phyloP scores from a whole-genome alignment of 805 yeast genomes.

The Ogataea henricii region DNA sequence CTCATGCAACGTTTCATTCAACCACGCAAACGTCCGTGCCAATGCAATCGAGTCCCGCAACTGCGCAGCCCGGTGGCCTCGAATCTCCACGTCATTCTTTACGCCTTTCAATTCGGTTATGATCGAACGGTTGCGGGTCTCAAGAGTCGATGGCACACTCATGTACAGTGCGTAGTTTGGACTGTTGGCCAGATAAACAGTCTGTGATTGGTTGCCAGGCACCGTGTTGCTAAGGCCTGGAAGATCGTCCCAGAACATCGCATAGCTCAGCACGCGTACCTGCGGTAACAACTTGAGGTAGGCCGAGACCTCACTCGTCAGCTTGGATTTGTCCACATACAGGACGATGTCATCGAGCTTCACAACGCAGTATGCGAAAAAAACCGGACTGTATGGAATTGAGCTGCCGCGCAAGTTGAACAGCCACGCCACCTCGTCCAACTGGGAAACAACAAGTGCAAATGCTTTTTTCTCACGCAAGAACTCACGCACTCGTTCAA shows the following conservation, averaged over 20 bases:
- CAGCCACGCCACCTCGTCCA: conserved; percentile 57
- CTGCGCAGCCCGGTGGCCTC: conserved; percentile 76
- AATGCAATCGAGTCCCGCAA: conserved; percentile 80
- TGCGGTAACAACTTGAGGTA: conserved; percentile 28
- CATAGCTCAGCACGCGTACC: conserved; percentile 51
- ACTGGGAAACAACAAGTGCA: conserved; percentile 52
- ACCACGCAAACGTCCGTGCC: conserved; percentile 78
- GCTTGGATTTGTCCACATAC: conserved; percentile 45
- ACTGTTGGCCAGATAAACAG: conserved; percentile 26
- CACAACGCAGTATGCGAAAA: conserved; percentile 65
- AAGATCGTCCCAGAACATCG: conserved; percentile 59
- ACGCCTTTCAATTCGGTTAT: conserved; percentile 68
- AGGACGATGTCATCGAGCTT: conserved; percentile 39
- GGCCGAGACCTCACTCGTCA: conserved; percentile 26
- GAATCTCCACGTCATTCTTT: conserved; percentile 72
- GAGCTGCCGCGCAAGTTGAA: conserved; percentile 60
- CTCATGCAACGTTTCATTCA: conserved; percentile 52
- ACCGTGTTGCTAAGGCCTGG: conserved; percentile 21
- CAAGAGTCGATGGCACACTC: conserved; percentile 28
- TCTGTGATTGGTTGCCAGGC: neutral
- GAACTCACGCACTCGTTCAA: conserved; percentile 33
- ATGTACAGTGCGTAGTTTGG: conserved; percentile 33
- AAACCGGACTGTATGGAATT: conserved; percentile 84
- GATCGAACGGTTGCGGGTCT: conserved; percentile 28
- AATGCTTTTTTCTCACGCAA: conserved; percentile 34